Evolutionary conservation across 78 protist genomes (phyloP).

Genomic region (Dictyostelium purpureum): DNA sequence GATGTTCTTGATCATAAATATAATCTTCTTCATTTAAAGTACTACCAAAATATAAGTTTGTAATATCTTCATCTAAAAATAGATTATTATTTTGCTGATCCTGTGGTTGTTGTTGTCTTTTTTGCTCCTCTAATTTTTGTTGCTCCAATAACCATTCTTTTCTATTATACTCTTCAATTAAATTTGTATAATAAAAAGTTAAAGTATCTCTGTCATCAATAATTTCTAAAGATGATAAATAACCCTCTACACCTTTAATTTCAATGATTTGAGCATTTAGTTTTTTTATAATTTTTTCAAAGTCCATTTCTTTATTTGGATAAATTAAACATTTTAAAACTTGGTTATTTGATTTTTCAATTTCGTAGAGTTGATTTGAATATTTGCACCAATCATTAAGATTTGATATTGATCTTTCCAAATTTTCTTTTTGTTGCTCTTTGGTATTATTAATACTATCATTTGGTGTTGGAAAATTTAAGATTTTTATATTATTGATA

Average conservation of each 20-base stretch:
- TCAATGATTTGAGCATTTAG: not conserved
- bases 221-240: not conserved
- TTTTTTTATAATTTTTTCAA: not conserved
- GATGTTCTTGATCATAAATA: too few species aligned
- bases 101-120: too few species aligned
- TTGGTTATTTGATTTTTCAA: not conserved
- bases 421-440: too few species aligned
- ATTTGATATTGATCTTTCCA: not conserved
- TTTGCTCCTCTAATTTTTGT: too few species aligned
- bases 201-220: not conserved
- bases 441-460: too few species aligned
- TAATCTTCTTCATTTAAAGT: too few species aligned
- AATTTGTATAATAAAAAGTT: not conserved
- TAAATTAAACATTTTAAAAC: not conserved
- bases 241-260: not conserved
- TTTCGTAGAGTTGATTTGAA: slow-evolving; percentile 1
- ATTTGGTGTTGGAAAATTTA: not conserved
- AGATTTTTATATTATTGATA: not conserved
- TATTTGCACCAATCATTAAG: not conserved
- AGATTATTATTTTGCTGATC: too few species aligned
- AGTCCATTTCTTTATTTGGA: not conserved
- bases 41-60: too few species aligned
- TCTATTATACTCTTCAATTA: too few species aligned
- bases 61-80: too few species aligned
- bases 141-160: too few species aligned